Conservation (phyloP, 2,329 filamentous ascomycete genomes). For the Canariomyces notabilis region DNA sequence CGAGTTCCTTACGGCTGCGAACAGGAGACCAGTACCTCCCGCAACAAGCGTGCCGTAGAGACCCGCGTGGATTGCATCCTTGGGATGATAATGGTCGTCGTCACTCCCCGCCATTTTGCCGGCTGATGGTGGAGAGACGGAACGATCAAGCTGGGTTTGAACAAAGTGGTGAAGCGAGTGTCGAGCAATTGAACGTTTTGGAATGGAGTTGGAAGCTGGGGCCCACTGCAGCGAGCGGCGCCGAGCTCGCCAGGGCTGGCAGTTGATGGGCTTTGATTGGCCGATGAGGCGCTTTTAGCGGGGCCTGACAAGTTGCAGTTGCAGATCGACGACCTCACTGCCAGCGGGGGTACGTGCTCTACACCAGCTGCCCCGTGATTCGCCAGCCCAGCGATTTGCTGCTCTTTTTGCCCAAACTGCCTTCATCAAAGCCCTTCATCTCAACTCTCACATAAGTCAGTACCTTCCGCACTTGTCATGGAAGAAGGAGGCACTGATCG, state of each 20-base stretch:
- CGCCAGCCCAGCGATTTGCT: neutral
- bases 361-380: neutral
- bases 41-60: constrained; percentile 51
- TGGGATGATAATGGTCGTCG: constrained; percentile 31
- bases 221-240: neutral
- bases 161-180: neutral
- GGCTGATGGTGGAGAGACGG: constrained; percentile 12
- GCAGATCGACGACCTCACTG: neutral
- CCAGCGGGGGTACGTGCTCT: neutral
- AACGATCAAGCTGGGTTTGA: constrained; percentile 5
- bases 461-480: too few relatives aligned
- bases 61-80: constrained; percentile 55
- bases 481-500: neutral
- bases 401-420: neutral
- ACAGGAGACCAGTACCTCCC: constrained; percentile 53
- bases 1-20: constrained; percentile 68
- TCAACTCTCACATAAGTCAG: too few relatives aligned
- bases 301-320: neutral
- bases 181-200: constrained; percentile 7
- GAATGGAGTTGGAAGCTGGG: constrained; percentile 8
- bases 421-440: neutral
- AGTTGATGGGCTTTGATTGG: constrained; percentile 3
- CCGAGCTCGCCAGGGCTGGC: neutral
- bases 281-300: neutral
- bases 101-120: constrained; percentile 30